phyloP scores from a whole-genome alignment of 306 rosid genomes.

The Acacia confusa region DNA sequence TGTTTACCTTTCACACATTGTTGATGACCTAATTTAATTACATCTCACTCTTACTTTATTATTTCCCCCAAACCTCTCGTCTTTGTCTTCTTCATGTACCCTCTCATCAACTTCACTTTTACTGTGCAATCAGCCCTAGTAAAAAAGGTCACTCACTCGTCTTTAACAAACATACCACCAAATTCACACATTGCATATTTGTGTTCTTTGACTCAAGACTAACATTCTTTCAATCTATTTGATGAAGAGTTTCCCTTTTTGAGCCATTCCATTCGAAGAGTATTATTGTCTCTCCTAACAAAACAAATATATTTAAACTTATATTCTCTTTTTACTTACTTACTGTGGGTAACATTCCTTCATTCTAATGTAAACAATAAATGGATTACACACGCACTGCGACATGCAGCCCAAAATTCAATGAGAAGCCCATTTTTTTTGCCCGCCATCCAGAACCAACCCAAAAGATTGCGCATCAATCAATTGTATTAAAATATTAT shows the following conservation, averaged over 20 bases:
- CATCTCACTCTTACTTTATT: not conserved
- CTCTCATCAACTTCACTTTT: not conserved
- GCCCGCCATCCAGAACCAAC: not conserved
- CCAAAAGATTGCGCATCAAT: too few relatives aligned
- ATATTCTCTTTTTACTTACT: too few relatives aligned
- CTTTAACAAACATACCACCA: not conserved
- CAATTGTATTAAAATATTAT: rapidly evolving
- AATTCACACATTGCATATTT: not conserved
- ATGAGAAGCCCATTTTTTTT: not conserved
- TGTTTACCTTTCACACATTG: constrained; percentile 31
- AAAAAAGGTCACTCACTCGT: not conserved
- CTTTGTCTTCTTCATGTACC: not conserved
- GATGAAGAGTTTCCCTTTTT: too few relatives aligned
- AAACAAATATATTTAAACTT: too few relatives aligned
- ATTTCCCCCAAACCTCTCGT: not conserved
- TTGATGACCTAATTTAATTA: constrained; percentile 15
- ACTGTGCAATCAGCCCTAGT: not conserved
- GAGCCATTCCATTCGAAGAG: too few relatives aligned
- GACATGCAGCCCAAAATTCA: not conserved
- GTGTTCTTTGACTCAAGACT: not conserved
- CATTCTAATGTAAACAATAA: not conserved
- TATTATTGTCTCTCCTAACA: too few relatives aligned
- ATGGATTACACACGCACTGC: not conserved
- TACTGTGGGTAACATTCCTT: too few relatives aligned
- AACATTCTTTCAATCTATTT: too few relatives aligned